Conservation (phyloP, 2,329 filamentous ascomycete genomes). For the Calonectria pauciramosa region DNA sequence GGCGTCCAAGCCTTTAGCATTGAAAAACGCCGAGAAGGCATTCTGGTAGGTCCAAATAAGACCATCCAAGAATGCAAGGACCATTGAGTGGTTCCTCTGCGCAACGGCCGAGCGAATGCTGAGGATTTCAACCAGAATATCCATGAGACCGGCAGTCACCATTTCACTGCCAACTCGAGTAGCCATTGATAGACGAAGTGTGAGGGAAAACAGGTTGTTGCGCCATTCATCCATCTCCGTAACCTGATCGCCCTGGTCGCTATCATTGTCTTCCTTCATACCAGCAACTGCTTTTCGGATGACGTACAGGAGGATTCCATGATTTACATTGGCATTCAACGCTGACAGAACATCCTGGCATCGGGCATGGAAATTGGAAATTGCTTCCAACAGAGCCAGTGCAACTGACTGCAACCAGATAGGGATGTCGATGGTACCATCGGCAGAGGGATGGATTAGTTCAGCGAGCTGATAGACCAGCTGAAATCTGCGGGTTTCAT, state of each 20-base stretch:
- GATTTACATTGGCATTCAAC: slow-evolving; percentile 95
- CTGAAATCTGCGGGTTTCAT: slow-evolving; percentile 90
- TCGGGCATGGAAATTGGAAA: slow-evolving; percentile 83
- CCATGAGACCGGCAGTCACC: slow-evolving; percentile 89
- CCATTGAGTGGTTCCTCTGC: slow-evolving; percentile 84
- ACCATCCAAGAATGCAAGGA: slow-evolving; percentile 89
- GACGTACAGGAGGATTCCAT: slow-evolving; percentile 93
- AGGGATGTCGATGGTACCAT: slow-evolving; percentile 77
- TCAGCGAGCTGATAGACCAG: slow-evolving; percentile 93
- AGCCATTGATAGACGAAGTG: slow-evolving; percentile 83
- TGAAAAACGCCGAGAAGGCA: slow-evolving; percentile 86
- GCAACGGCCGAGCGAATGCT: slow-evolving; percentile 86
- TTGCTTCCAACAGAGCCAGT: slow-evolving; percentile 85
- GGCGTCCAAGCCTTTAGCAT: slow-evolving; percentile 87
- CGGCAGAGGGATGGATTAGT: slow-evolving; percentile 85
- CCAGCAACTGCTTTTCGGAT: slow-evolving; percentile 91
- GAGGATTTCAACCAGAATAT: slow-evolving; percentile 90
- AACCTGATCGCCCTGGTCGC: slow-evolving; percentile 70
- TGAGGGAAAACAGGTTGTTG: slow-evolving; percentile 88
- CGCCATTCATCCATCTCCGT: slow-evolving; percentile 89
- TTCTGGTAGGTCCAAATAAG: slow-evolving; percentile 89
- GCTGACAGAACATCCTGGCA: slow-evolving; percentile 87
- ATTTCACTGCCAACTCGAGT: slow-evolving; percentile 85
- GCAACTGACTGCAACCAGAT: slow-evolving; percentile 85
- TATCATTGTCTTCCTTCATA: slow-evolving; percentile 71